A percentile compares a stretch with the other conserved stretches of the same genome.
Evolutionary conservation across 1,284 basidiomycete species (phyloP).

Genomic region (Moesziomyces sp.): DNA sequence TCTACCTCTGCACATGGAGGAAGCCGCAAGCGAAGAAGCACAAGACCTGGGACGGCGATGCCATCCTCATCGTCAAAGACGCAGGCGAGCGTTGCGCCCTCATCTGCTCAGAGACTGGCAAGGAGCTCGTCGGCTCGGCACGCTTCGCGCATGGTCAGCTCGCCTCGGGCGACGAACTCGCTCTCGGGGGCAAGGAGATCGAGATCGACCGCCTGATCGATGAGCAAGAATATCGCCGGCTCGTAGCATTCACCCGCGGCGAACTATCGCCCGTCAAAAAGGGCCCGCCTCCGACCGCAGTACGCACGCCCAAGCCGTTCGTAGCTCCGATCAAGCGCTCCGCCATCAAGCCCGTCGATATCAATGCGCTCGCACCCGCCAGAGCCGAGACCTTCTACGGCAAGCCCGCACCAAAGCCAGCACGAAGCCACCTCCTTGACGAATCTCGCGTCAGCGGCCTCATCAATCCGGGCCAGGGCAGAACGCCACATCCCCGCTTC

Average conservation of each 20-base stretch:
- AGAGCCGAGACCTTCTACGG: slow-evolving; percentile 45
- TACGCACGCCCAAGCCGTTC: slow-evolving; percentile 34
- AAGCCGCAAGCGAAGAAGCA: slow-evolving; percentile 82
- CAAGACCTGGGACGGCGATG: slow-evolving; percentile 83
- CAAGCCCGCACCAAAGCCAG: slow-evolving; percentile 17
- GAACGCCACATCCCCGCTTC: slow-evolving; percentile 42
- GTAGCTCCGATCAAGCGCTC: slow-evolving; percentile 27
- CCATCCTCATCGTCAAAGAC: slow-evolving; percentile 58
- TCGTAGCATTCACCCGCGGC: slow-evolving; percentile 33
- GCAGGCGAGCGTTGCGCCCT: slow-evolving; percentile 48
- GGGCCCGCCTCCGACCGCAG: slow-evolving; percentile 28
- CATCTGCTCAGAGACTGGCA: slow-evolving; percentile 53
- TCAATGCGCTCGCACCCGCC: slow-evolving; percentile 39
- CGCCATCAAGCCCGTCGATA: slow-evolving; percentile 38
- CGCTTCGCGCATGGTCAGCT: slow-evolving; percentile 36
- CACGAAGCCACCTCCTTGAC: slow-evolving; percentile 13
- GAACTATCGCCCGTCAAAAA: slow-evolving; percentile 32
- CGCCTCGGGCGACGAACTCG: slow-evolving; percentile 47
- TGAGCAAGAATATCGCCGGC: slow-evolving; percentile 25
- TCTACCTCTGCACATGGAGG: slow-evolving; percentile 69
- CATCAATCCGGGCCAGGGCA: slow-evolving; percentile 36
- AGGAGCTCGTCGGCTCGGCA: slow-evolving; percentile 40
- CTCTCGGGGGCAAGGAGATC: slow-evolving; percentile 57
- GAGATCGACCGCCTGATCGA: slow-evolving; percentile 45
- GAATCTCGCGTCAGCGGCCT: slow-evolving; percentile 30